phyloP scores from a whole-genome alignment of 2,329 filamentous ascomycete genomes.

The Botryotinia calthae region DNA sequence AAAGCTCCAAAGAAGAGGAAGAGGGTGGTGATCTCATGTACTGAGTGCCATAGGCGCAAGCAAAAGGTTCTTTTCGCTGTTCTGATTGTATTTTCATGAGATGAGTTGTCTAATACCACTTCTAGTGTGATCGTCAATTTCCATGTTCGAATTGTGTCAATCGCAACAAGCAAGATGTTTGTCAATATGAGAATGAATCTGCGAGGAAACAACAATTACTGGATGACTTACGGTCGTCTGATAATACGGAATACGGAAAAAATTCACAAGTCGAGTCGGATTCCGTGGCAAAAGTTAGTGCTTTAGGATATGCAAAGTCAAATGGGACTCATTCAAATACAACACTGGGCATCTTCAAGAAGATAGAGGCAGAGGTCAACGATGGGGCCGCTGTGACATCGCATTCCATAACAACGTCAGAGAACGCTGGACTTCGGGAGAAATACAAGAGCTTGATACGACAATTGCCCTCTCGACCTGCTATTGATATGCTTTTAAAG shows the following conservation, averaged over 20 bases:
- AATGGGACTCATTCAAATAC: constrained; percentile 47
- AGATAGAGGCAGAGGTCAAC: constrained; percentile 49
- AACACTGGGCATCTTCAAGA: constrained; percentile 54
- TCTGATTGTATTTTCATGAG: not conserved
- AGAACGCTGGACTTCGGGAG: constrained; percentile 48
- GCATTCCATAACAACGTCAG: constrained; percentile 32
- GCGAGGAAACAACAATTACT: constrained; percentile 36
- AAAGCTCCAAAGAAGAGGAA: constrained; percentile 50
- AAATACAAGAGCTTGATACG: constrained; percentile 58
- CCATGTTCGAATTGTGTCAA: constrained; percentile 60
- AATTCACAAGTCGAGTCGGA: constrained; percentile 32
- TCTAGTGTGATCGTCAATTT: constrained; percentile 56
- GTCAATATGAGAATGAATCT: constrained; percentile 52
- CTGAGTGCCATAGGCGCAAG: constrained; percentile 62
- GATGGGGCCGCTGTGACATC: constrained; percentile 28
- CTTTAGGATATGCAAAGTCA: constrained; percentile 54
- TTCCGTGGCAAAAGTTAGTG: constrained; percentile 33
- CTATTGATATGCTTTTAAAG: constrained; percentile 53
- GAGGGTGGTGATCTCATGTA: constrained; percentile 61
- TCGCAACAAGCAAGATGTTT: constrained; percentile 55
- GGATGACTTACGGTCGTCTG: constrained; percentile 30
- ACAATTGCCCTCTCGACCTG: constrained; percentile 53
- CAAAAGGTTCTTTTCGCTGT: constrained; percentile 33
- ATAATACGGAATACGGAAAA: constrained; percentile 25
- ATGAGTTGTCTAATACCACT: constrained; percentile 22